Base-by-base conservation (phyloP, 139 green algal genomes). In the Closterium sp. region DNA sequence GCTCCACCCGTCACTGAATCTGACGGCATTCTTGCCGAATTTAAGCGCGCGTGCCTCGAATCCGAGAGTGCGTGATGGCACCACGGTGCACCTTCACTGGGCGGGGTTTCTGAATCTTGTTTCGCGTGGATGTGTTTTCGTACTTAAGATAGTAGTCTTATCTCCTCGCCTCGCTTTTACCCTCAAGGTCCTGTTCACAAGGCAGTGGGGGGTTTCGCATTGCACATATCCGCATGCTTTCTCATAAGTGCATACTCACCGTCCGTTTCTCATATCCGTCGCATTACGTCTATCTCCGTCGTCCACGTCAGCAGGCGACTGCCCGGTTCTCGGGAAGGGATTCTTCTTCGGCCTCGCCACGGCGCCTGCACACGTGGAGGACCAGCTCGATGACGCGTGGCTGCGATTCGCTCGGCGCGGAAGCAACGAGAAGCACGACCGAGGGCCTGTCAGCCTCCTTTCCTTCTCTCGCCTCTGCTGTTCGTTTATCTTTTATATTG, bases 241-340 rank as follows among this genome's bases (percentile, higher is more conserved):
- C 4, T 38, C 32, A 10, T 42, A 42, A 2, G 9, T 70, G 50
- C 62, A 79, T 79, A 5, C 62, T 79, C 1, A 24, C 62, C 62
- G 62, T 79, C 62, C 62, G 19, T 73, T 24, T 73, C 10, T 24
- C 50, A 73, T 73, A 73, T 73, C 50, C 62, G 1, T 24, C 17
- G 62, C 13, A 79, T 79, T 13, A 13, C 13, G 1, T 79, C 62
- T 13, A 79, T 79, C 19, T 24, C 62, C 62, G 13, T 79, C 17
- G 62, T 79, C 62, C 62, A 79, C 62, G 62, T 79, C 62, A 79
- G 62, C 88, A 90, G 88, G 70, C 27, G 28, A 50, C 88, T 90
- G 88, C 34, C 88, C 88, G 29, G 88, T 2, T 97, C 97, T 90
- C 98, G 97, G 89, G 9, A 84, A 94, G 70, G 70, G 50, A 1